Conservation (phyloP, 164 flowering plant species). For the Litsea cubeba region DNA sequence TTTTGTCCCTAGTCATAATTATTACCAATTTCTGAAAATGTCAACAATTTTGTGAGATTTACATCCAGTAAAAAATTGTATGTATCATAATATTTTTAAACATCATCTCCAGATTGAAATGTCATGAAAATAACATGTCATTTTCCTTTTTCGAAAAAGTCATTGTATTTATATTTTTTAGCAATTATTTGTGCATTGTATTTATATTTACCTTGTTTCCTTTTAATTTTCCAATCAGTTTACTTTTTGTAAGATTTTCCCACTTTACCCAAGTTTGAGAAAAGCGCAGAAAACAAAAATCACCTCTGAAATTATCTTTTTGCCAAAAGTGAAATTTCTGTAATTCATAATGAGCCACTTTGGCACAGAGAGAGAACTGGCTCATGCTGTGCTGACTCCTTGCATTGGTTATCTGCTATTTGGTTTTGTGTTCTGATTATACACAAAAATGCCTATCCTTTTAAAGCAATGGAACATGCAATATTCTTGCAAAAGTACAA, state of each 20-base stretch:
- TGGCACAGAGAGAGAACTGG: background rate
- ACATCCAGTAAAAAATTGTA: no score
- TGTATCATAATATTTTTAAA: background rate
- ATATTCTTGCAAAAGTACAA: background rate
- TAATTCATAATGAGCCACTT: background rate
- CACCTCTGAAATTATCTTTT: background rate
- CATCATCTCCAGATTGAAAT: background rate
- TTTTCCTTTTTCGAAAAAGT: background rate
- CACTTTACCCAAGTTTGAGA: background rate
- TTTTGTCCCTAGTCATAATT: no score
- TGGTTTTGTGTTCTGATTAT: background rate
- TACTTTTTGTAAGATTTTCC: background rate
- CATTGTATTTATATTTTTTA: no score
- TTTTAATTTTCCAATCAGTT: background rate
- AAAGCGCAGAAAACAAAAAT: background rate
- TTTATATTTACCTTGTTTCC: background rate
- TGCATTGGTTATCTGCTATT: background rate
- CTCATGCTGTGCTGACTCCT: background rate
- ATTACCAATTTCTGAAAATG: no score
- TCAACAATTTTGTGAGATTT: no score
- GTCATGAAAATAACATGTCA: background rate
- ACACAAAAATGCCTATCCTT: background rate
- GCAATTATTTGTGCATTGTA: background rate
- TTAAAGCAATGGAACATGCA: background rate
- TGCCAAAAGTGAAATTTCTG: background rate